Evolutionary conservation across 371 early-diverging fungal species (phyloP), one percentile per base, ranked within the genome.

Genomic region (Rhizomucor miehei): DNA sequence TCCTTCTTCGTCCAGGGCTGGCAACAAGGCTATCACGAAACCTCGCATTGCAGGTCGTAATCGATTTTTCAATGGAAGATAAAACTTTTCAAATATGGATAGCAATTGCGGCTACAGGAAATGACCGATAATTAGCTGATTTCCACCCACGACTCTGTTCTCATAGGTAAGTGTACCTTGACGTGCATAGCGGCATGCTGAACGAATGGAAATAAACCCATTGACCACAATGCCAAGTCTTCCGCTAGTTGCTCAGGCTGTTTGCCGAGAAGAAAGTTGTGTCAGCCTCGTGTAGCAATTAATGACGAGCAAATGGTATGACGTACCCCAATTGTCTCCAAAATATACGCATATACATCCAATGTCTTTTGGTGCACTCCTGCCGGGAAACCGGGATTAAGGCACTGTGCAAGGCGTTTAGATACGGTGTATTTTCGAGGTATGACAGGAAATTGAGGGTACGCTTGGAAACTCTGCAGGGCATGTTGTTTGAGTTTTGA

Each of bases 341-440:
- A 84, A n/a, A 99, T 84, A 46, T 89, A 86, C 3, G 77, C 81
- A 68, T 99, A 99, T 1, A 94, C 89, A 51, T 93, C 90, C 44
- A 99, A 62, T 3, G 96, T 89, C 71, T 97, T 99, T 66, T 92
- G 94, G 69, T 99, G 99, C 16, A 99, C 98, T 17, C 99, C 99
- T 20, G 97, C 89, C 9, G 99, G 99, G n/a, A 99, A 79, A 14
- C 93, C 94, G 12, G 98, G 99, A 66, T 99, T 98, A 50, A 99
- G 83, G 57, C 97, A 98, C 62, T 99, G 99, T 0, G 96, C 97
- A 35, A 99, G 77, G 19, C 99, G 87, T 77, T 98, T 98, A 46
- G 93, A 88, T 5, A 99, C 88, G 1, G 90, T 75, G 21, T 89
- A 81, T 62, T 93, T 93, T 39, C 86, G 82, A 21, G 99, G 98